A percentile compares a stretch with the other conserved stretches of the same genome.
These are phyloP conservation scores for Ophiostoma ips DNA, from an alignment of 2,329 filamentous ascomycete species.

Conservation along the genomic window DNA sequence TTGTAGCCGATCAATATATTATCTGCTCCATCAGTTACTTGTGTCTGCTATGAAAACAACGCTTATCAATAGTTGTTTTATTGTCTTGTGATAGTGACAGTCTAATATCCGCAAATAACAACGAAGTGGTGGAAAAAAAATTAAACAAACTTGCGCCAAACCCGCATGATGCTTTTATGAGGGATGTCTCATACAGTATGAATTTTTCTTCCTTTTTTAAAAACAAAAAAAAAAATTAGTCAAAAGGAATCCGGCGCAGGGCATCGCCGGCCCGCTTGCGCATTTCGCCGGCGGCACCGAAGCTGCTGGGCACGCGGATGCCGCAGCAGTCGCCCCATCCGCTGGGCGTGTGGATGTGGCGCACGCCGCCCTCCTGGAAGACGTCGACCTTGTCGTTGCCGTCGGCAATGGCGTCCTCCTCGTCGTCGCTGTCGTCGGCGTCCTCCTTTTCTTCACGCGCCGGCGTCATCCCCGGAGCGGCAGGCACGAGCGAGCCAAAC, in stretches of 20 bases:
- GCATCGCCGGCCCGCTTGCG: conserved; percentile 54
- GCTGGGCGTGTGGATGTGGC: conserved; percentile 55
- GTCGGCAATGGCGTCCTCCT: conserved; percentile 31
- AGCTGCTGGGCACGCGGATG: conserved; percentile 88
- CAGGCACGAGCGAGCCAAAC: conserved; percentile 75
- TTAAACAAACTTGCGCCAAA: too few species aligned
- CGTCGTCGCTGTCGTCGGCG: conserved; percentile 36
- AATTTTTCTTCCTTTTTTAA: too few species aligned
- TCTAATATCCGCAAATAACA: too few species aligned
- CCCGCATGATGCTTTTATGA: too few species aligned
- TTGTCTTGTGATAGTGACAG: too few species aligned
- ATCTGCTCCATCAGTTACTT: too few species aligned
- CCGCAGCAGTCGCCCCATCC: conserved; percentile 95
- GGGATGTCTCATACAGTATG: too few species aligned
- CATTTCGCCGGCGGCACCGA: conserved; percentile 82
- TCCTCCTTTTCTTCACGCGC: conserved; percentile 28
- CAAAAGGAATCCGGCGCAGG: conserved; percentile 68
- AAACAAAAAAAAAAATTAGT: conserved; percentile 30
- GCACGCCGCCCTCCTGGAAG: conserved; percentile 48
- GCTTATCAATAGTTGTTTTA: too few species aligned
- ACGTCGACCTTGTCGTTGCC: conserved; percentile 45
- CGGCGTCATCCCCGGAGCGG: conserved; percentile 66
- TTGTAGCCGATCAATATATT: neutral
- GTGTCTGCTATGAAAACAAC: too few species aligned
- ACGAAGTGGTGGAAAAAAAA: too few species aligned